These are phyloP conservation scores for Teratosphaeria zuluensis DNA, from an alignment of 2,329 filamentous ascomycete species.

Conservation along the genomic window DNA sequence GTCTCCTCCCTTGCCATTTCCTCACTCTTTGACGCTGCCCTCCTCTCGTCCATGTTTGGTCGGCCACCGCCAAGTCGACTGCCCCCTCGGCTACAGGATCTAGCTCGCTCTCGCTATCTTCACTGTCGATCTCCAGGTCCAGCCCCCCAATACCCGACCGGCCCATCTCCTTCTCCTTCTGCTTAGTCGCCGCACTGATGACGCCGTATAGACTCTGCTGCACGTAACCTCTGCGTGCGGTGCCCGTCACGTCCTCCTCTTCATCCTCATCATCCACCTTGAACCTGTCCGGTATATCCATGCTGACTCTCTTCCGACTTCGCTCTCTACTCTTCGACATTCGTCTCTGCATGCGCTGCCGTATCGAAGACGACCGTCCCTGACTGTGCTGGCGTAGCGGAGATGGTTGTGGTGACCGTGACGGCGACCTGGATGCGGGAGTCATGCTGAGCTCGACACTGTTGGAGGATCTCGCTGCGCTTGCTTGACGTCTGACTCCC, in stretches of 20 bases:
- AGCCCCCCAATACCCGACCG: slow-evolving; percentile 35
- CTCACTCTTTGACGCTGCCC: not conserved
- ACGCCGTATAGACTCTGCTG: slow-evolving; percentile 92
- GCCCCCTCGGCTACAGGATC: slow-evolving; percentile 5
- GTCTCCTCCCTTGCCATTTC: not conserved
- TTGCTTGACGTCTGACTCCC: not conserved
- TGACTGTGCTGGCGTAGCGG: not conserved
- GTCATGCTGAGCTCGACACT: not conserved
- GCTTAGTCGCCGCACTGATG: slow-evolving; percentile 63
- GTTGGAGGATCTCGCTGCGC: not conserved
- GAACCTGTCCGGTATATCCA: slow-evolving; percentile 17
- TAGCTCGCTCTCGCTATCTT: slow-evolving; percentile 51
- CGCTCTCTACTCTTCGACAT: not conserved
- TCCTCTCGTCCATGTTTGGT: slow-evolving; percentile 1
- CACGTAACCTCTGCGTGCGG: slow-evolving; percentile 55
- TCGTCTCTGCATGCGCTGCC: not conserved
- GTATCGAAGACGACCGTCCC: not conserved
- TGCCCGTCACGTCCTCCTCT: slow-evolving; percentile 48
- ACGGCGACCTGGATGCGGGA: not conserved
- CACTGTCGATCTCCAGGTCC: slow-evolving; percentile 72
- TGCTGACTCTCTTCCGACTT: slow-evolving; percentile 2
- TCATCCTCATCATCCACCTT: slow-evolving; percentile 14
- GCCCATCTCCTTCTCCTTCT: slow-evolving; percentile 44
- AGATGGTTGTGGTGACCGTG: not conserved
- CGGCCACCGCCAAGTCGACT: slow-evolving; percentile 1